Conservation (phyloP, 73 alveolate species). For the Halteria grandinella region DNA sequence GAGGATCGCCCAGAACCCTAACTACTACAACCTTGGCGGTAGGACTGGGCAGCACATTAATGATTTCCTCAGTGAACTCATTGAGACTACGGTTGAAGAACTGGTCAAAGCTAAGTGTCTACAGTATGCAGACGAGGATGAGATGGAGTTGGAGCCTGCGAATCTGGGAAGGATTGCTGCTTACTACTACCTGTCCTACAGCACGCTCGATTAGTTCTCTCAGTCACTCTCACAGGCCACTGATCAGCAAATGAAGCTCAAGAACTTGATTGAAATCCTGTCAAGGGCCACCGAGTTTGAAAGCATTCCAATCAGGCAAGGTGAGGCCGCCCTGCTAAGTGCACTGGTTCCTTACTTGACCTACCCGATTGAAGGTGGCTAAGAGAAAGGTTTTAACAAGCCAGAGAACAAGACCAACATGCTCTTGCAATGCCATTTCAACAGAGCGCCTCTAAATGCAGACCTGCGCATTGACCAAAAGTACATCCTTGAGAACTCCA, state of each 20-base stretch:
- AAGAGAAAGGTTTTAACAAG: slow-evolving; percentile 43
- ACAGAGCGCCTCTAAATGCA: slow-evolving; percentile 61
- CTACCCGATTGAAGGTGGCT: slow-evolving; percentile 55
- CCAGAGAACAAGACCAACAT: slow-evolving; percentile 74
- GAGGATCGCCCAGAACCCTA: slow-evolving; percentile 98
- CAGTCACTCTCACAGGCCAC: not conserved
- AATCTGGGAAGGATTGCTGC: slow-evolving; percentile 88
- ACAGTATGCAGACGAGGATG: slow-evolving; percentile 64
- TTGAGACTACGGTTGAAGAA: slow-evolving; percentile 91
- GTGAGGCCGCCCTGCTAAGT: no score
- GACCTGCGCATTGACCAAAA: slow-evolving; percentile 74
- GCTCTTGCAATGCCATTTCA: slow-evolving; percentile 78
- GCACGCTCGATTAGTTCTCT: slow-evolving; percentile 83
- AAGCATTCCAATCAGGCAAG: no score
- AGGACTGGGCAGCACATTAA: slow-evolving; percentile 88
- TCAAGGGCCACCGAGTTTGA: slow-evolving; percentile 70
- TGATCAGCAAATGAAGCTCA: slow-evolving; percentile 27
- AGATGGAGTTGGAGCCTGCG: slow-evolving; percentile 63
- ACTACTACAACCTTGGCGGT: slow-evolving; percentile 97
- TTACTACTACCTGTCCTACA: slow-evolving; percentile 73
- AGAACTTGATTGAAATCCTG: slow-evolving; percentile 70
- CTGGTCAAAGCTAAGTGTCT: slow-evolving; percentile 81
- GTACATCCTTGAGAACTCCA: slow-evolving; percentile 65
- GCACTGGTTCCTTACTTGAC: slow-evolving; percentile 56
- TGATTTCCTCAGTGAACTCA: slow-evolving; percentile 93